These are phyloP conservation scores for Neolentinus lepideus DNA, from an alignment of 1,284 basidiomycete species.

Conservation along the genomic window DNA sequence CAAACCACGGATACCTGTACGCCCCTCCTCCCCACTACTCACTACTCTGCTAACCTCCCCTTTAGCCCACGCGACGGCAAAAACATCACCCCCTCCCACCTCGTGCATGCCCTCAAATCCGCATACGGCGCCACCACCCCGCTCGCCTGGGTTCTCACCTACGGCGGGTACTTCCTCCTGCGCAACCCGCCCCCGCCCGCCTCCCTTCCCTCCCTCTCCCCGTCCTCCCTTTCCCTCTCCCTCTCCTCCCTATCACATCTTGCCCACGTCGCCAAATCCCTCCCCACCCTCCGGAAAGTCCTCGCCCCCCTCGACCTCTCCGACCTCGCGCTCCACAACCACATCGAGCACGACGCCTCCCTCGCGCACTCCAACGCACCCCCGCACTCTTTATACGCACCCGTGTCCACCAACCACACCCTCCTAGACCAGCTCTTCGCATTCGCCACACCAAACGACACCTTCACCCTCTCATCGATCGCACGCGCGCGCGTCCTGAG, in stretches of 20 bases:
- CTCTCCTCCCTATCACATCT: neutral
- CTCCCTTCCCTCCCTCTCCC: neutral
- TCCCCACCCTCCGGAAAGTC: neutral
- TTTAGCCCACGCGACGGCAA: neutral
- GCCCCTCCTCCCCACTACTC: neutral
- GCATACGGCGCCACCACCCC: neutral
- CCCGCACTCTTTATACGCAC: constrained; percentile 4
- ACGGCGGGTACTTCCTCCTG: constrained; percentile 1
- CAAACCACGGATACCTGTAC: neutral
- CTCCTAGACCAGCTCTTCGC: neutral
- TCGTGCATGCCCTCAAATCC: neutral
- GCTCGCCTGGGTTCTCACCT: neutral
- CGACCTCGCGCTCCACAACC: constrained; percentile 8
- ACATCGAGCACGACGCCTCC: constrained; percentile 9
- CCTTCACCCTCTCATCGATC: neutral
- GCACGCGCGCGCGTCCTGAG: neutral
- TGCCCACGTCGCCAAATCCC: neutral
- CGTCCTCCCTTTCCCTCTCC: neutral
- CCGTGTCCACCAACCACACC: neutral
- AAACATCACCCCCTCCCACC: neutral
- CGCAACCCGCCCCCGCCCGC: neutral
- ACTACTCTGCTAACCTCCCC: neutral
- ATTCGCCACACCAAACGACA: neutral
- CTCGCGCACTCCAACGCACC: constrained; percentile 4
- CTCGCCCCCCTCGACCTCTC: neutral